phyloP scores from a whole-genome alignment of 805 yeast species.

The Nakazawaea laoshanensis region DNA sequence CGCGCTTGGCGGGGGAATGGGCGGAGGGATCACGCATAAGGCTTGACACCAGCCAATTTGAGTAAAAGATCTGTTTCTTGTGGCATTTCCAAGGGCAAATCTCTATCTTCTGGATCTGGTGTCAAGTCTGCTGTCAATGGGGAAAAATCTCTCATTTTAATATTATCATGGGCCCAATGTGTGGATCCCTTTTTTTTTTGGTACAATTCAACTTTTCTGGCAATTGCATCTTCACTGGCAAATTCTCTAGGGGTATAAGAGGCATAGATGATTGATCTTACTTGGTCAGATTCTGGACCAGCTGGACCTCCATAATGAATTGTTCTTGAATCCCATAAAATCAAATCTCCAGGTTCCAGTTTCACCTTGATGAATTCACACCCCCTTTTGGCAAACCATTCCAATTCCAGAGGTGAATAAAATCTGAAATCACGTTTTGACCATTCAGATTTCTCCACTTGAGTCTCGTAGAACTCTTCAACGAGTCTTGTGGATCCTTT shows the following conservation, averaged over 20 bases:
- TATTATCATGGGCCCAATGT: slow-evolving; percentile 25
- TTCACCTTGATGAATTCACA: slow-evolving; percentile 20
- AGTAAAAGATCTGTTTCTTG: slow-evolving; percentile 17
- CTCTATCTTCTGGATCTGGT: slow-evolving; percentile 16
- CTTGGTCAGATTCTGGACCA: slow-evolving; percentile 14
- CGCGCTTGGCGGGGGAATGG: no score
- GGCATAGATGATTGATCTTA: slow-evolving; percentile 22
- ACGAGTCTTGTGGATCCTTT: slow-evolving; percentile 16
- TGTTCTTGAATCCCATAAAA: slow-evolving; percentile 26
- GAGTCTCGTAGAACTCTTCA: slow-evolving; percentile 18
- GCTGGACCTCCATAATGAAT: slow-evolving; percentile 24
- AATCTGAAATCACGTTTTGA: slow-evolving; percentile 13
- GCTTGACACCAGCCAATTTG: slow-evolving; percentile 20
- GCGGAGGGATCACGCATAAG: no score
- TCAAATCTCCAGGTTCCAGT: slow-evolving; percentile 25
- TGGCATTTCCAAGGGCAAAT: slow-evolving; percentile 19
- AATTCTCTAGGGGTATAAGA: slow-evolving; percentile 24
- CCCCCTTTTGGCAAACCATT: slow-evolving; percentile 21
- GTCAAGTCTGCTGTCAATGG: slow-evolving; percentile 16
- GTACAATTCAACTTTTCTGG: slow-evolving; percentile 16
- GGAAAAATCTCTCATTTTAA: slow-evolving; percentile 12
- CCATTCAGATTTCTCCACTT: slow-evolving; percentile 16
- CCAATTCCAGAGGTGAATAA: slow-evolving; percentile 15
- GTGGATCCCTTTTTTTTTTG: slow-evolving; percentile 19
- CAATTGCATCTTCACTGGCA: slow-evolving; percentile 19